Evolutionary conservation across 1,284 basidiomycete genomes (phyloP).

Genomic region (Papiliotrema fonsecae): DNA sequence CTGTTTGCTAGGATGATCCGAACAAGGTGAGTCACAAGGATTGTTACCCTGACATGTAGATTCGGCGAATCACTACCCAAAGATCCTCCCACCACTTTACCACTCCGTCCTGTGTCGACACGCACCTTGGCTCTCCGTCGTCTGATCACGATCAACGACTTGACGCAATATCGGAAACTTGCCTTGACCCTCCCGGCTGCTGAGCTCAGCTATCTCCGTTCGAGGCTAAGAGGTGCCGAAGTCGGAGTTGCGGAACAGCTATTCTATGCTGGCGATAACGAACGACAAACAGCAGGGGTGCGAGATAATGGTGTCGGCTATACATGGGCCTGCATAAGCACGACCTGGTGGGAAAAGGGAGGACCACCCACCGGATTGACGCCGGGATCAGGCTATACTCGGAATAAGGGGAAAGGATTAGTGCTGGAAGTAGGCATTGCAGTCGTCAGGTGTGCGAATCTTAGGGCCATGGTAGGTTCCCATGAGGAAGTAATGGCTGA

Average conservation of each 20-base stretch:
- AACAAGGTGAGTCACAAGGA: slow-evolving; percentile 28
- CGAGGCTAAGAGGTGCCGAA: slow-evolving; percentile 65
- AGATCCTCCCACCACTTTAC: slow-evolving; percentile 38
- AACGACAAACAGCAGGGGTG: slow-evolving; percentile 23
- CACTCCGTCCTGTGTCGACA: slow-evolving; percentile 50
- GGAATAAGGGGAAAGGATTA: slow-evolving; percentile 49
- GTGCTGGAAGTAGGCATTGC: slow-evolving; percentile 76
- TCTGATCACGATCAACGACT: slow-evolving; percentile 65
- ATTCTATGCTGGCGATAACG: slow-evolving; percentile 54
- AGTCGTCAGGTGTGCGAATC: slow-evolving; percentile 65
- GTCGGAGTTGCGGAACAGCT: slow-evolving; percentile 61
- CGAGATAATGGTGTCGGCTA: slow-evolving; percentile 56
- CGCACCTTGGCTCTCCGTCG: slow-evolving; percentile 54
- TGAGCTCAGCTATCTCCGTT: slow-evolving; percentile 62
- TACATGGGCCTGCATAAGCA: slow-evolving; percentile 56
- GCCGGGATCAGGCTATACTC: slow-evolving; percentile 45
- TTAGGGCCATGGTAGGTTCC: slow-evolving; percentile 56
- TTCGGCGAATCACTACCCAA: slow-evolving; percentile 43
- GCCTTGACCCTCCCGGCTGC: slow-evolving; percentile 67
- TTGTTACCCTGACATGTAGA: slow-evolving; percentile 11
- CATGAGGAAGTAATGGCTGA: slow-evolving; percentile 3
- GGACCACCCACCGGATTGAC: slow-evolving; percentile 33
- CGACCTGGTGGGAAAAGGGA: slow-evolving; percentile 73
- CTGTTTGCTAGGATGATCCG: slow-evolving; percentile 48
- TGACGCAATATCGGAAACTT: slow-evolving; percentile 65